Evolutionary conservation across 495 filamentous ascomycete species (phyloP).

Genomic region (Daldinia vernicosa): DNA sequence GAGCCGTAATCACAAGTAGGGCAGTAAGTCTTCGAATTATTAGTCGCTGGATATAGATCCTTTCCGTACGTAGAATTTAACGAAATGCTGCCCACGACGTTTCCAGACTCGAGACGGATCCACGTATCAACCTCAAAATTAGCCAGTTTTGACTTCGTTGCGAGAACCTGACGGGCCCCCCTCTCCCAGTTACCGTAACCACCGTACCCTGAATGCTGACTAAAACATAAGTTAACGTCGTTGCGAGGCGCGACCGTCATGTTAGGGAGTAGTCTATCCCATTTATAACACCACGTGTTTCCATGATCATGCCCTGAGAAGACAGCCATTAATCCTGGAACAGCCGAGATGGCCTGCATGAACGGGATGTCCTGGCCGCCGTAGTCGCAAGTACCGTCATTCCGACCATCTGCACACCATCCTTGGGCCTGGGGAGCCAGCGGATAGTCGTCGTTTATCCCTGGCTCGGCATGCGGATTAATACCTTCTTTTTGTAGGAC

Average conservation of each 20-base stretch:
- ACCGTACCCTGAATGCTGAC: conserved; percentile 75
- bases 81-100: conserved; percentile 63
- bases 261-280: conserved; percentile 48
- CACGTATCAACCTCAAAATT: conserved; percentile 66
- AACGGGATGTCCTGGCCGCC: conserved; percentile 70
- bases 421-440: conserved; percentile 63
- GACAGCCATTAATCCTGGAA: conserved; percentile 66
- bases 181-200: conserved; percentile 73
- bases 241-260: conserved; percentile 46
- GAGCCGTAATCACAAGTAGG: conserved; percentile 40
- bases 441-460: conserved; percentile 70
- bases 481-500: conserved; percentile 58
- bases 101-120: conserved; percentile 70
- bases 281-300: conserved; percentile 69
- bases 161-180: conserved; percentile 65
- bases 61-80: conserved; percentile 74
- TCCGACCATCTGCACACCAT: conserved; percentile 56
- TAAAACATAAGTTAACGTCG: conserved; percentile 68
- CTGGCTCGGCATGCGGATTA: conserved; percentile 60
- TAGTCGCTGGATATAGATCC: conserved; percentile 63
- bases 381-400: conserved; percentile 49
- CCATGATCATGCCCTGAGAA: conserved; percentile 79
- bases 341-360: conserved; percentile 68
- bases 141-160: conserved; percentile 50
- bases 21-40: conserved; percentile 49